Evolutionary conservation across 495 filamentous ascomycete genomes (phyloP).

Genomic region (Staphylotrichum longicolle): DNA sequence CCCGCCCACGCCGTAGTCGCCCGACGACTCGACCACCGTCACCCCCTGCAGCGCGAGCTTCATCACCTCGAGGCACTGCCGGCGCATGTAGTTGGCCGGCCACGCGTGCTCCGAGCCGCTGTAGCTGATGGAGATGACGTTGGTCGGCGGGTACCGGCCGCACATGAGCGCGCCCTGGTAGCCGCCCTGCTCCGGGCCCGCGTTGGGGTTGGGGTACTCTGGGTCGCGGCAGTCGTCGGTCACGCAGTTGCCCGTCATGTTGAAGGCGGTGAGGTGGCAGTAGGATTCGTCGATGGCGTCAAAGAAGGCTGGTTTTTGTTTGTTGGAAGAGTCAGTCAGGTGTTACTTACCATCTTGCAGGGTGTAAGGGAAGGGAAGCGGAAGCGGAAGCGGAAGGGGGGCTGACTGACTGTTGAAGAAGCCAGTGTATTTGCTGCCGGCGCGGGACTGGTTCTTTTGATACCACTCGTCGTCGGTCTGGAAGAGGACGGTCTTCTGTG

Average conservation of each 20-base stretch:
- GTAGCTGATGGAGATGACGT: constrained; percentile 45
- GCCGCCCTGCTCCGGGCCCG: constrained; percentile 42
- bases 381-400: not conserved
- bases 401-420: constrained; percentile 50
- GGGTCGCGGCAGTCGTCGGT: constrained; percentile 44
- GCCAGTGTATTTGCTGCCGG: constrained; percentile 29
- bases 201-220: constrained; percentile 53
- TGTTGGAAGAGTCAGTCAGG: constrained; percentile 19
- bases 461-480: constrained; percentile 58
- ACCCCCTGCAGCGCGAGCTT: constrained; percentile 65
- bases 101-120: constrained; percentile 38
- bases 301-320: no score
- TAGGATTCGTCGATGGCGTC: constrained; percentile 61
- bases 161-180: constrained; percentile 61
- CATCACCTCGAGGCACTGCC: constrained; percentile 51
- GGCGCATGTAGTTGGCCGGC: constrained; percentile 37
- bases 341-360: constrained; percentile 30
- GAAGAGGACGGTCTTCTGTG: constrained; percentile 58
- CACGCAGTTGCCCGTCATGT: constrained; percentile 35
- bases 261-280: constrained; percentile 49
- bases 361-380: constrained; percentile 23
- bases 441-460: constrained; percentile 23
- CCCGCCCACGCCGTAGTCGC: constrained; percentile 58
- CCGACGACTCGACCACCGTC: constrained; percentile 59
- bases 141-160: constrained; percentile 45